These are phyloP conservation scores for Amanita polypyramis DNA, from an alignment of 768 basidiomycete species.

Conservation along the genomic window DNA sequence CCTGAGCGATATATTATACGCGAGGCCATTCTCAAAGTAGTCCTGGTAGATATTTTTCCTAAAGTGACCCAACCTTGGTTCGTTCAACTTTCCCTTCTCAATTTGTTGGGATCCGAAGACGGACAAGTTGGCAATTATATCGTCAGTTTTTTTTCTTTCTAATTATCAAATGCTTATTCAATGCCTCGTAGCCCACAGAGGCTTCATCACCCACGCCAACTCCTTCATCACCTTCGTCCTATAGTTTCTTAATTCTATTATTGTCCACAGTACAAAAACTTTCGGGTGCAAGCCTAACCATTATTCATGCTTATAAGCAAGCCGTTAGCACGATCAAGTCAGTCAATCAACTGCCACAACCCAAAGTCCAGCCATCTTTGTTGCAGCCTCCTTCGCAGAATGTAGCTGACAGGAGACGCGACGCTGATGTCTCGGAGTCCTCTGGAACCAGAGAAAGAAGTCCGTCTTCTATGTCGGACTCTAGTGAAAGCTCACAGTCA, in stretches of 20 bases:
- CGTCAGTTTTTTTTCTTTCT: conserved; percentile 15
- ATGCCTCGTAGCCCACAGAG: conserved; percentile 15
- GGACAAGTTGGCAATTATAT: conserved; percentile 19
- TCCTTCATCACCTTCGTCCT: conserved; percentile 34
- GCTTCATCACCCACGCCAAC: conserved; percentile 18
- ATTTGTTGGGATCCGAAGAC: conserved; percentile 38
- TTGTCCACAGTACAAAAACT: conserved; percentile 68
- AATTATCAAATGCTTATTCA: conserved; percentile 8
- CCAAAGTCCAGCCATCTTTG: conserved; percentile 13
- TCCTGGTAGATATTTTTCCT: conserved; percentile 58
- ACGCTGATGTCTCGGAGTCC: too few species aligned
- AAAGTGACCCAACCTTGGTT: conserved; percentile 87
- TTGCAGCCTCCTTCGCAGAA: conserved; percentile 1
- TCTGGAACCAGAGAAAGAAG: neutral
- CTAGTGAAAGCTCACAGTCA: neutral
- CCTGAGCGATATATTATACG: conserved; percentile 75
- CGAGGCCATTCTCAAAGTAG: conserved; percentile 72
- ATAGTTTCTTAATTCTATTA: conserved; percentile 52
- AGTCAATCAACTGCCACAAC: conserved; percentile 39
- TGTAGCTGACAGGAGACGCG: too few species aligned
- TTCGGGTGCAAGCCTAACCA: conserved; percentile 56
- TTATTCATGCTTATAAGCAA: conserved; percentile 62
- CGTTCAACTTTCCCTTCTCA: conserved; percentile 59
- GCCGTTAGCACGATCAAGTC: conserved; percentile 52
- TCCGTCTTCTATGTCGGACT: neutral